Evolutionary conservation across 2,329 filamentous ascomycete genomes (phyloP).

Genomic region (Phialemoniopsis sp.): DNA sequence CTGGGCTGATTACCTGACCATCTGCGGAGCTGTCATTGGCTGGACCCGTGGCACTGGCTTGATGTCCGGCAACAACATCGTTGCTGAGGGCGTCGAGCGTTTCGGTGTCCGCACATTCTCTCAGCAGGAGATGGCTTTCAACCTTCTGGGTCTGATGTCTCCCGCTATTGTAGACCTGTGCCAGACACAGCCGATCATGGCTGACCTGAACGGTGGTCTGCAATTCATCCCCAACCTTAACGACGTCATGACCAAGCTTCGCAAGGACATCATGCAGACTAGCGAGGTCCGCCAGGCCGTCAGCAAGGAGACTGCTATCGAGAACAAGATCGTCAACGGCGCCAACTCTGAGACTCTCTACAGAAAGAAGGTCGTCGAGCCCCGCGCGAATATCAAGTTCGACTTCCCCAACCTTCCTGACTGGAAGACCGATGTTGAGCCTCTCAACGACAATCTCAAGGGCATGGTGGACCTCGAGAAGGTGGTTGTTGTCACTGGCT

Average conservation of each 20-base stretch:
- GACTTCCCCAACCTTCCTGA: slow-evolving; percentile 88
- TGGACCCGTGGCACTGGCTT: slow-evolving; percentile 98
- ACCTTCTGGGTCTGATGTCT: slow-evolving; percentile 92
- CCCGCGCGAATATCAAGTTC: slow-evolving; percentile 96
- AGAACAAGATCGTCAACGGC: slow-evolving; percentile 96
- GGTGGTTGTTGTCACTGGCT: slow-evolving; percentile 95
- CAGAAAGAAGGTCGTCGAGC: slow-evolving; percentile 90
- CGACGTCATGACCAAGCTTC: slow-evolving; percentile 85
- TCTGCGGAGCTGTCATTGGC: slow-evolving; percentile 96
- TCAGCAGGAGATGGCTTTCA: slow-evolving; percentile 99
- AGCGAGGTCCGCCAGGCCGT: slow-evolving; percentile 92
- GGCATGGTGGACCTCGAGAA: slow-evolving; percentile 99
- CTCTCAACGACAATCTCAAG: slow-evolving; percentile 82
- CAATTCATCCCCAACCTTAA: slow-evolving; percentile 98
- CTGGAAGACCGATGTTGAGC: slow-evolving; percentile 87
- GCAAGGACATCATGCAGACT: slow-evolving; percentile 91
- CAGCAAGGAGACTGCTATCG: slow-evolving; percentile 90
- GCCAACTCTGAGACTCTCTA: slow-evolving; percentile 88
- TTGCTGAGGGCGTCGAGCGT: slow-evolving; percentile 65
- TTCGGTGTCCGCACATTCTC: slow-evolving; percentile 98
- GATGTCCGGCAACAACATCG: slow-evolving; percentile 34
- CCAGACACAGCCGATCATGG: slow-evolving; percentile 92
- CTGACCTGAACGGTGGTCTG: slow-evolving; percentile 93
- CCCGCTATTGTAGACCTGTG: slow-evolving; percentile 92
- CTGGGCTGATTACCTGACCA: slow-evolving; percentile 96